Conservation (phyloP, 176 grass and related monocot genomes). For the Eleusine indica region DNA sequence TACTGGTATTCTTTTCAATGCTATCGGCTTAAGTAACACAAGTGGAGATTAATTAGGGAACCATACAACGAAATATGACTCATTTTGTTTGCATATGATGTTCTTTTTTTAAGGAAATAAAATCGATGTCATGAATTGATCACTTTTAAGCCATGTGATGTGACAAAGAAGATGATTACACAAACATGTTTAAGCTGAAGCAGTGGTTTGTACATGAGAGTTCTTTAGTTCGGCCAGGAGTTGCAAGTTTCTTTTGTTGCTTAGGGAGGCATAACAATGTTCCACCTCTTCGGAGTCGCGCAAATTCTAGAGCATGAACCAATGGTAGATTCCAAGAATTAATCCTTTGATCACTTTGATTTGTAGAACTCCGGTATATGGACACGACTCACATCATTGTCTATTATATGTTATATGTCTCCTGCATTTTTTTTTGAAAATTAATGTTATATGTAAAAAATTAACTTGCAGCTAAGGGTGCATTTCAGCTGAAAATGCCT, state of each 20-base stretch:
- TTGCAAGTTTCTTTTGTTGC: not conserved
- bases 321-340: too few species aligned
- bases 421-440: too few species aligned
- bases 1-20: not conserved
- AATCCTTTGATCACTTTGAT: too few species aligned
- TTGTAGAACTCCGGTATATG: too few species aligned
- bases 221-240: not conserved
- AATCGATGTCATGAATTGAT: not conserved
- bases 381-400: too few species aligned
- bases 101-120: not conserved
- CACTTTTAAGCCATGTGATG: not conserved
- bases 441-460: too few species aligned
- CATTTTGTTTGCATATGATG: not conserved
- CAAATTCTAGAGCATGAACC: slow-evolving; percentile 3
- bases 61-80: not conserved
- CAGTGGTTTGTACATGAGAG: not conserved
- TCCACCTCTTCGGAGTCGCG: not conserved
- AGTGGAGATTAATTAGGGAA: not conserved
- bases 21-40: slow-evolving; percentile 2
- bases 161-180: not conserved
- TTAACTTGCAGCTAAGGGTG: too few species aligned
- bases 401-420: too few species aligned
- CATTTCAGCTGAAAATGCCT: not conserved
- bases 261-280: not conserved
- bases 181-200: too few species aligned